phyloP scores from a whole-genome alignment of 345 rosid species.

The Salix exigua region DNA sequence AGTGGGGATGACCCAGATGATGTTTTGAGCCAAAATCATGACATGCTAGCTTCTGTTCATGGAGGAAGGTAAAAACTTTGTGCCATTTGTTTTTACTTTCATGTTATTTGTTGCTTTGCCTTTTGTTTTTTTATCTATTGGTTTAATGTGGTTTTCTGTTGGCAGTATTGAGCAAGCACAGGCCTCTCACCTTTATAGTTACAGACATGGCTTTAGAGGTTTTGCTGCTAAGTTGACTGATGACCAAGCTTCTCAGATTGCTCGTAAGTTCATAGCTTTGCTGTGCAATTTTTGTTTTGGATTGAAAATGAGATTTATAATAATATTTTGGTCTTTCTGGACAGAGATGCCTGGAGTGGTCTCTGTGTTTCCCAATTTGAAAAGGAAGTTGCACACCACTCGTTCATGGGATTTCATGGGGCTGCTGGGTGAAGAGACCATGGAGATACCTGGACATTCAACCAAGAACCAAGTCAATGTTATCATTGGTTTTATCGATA shows the following conservation, averaged over 20 bases:
- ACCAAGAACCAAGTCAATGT: constrained; percentile 48
- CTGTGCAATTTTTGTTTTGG: background rate
- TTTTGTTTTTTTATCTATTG: background rate
- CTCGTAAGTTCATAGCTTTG: constrained; percentile 15
- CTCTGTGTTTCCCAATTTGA: constrained; percentile 48
- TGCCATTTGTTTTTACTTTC: too few species aligned
- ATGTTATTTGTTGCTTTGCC: background rate
- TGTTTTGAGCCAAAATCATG: constrained; percentile 27
- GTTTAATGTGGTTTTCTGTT: background rate
- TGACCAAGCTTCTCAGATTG: constrained; percentile 41
- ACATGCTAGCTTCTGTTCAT: constrained; percentile 41
- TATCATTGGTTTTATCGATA: constrained; percentile 49
- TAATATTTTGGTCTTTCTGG: background rate
- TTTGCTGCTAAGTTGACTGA: constrained; percentile 47
- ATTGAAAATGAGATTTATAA: background rate
- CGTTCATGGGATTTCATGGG: constrained; percentile 67
- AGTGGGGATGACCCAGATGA: constrained; percentile 25
- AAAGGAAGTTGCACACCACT: constrained; percentile 49
- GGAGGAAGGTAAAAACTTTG: constrained; percentile 36
- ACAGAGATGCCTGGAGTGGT: constrained; percentile 54
- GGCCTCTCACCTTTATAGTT: constrained; percentile 45
- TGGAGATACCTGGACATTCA: constrained; percentile 50
- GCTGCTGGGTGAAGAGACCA: constrained; percentile 40
- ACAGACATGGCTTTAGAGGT: constrained; percentile 43
- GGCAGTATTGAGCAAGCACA: constrained; percentile 40